Conservation (phyloP, 192 early-diverging fungal species). For the Blastocladiella britannica region DNA sequence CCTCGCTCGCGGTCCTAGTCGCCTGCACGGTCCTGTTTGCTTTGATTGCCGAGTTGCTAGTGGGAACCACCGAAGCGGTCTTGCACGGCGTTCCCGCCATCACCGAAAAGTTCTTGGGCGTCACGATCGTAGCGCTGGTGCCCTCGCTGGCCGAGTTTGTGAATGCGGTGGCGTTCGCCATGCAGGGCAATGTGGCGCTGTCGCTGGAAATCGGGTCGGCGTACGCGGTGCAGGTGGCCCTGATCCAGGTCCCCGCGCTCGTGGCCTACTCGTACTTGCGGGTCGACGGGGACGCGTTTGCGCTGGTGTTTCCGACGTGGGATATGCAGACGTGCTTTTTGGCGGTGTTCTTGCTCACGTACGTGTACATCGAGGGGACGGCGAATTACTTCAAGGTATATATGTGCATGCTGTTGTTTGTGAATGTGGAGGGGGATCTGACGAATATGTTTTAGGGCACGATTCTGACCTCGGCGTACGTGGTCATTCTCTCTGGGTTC, state of each 20-base stretch:
- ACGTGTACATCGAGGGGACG: constrained; percentile 88
- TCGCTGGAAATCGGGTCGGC: constrained; percentile 89
- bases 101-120: constrained; percentile 71
- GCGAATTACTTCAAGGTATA: constrained; percentile 92
- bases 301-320: constrained; percentile 50
- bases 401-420: too few relatives aligned
- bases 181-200: constrained; percentile 16
- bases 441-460: too few relatives aligned
- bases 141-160: constrained; percentile 93
- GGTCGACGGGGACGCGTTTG: constrained; percentile 23
- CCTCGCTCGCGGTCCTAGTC: constrained; percentile 56
- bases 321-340: constrained; percentile 36
- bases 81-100: constrained; percentile 39
- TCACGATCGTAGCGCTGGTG: constrained; percentile 84
- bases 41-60: constrained; percentile 80
- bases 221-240: constrained; percentile 81
- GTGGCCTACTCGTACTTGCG: constrained; percentile 57
- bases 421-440: too few relatives aligned
- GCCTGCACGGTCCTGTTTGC: constrained; percentile 64
- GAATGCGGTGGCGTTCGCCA: constrained; percentile 86
- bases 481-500: not conserved
- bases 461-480: not conserved
- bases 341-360: constrained; percentile 59
- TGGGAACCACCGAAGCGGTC: constrained; percentile 64
- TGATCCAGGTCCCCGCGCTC: constrained; percentile 87